Evolutionary conservation across 768 basidiomycete genomes (phyloP), one percentile per base, ranked within the genome.

Genomic region (Cyclocybe cylindracea): DNA sequence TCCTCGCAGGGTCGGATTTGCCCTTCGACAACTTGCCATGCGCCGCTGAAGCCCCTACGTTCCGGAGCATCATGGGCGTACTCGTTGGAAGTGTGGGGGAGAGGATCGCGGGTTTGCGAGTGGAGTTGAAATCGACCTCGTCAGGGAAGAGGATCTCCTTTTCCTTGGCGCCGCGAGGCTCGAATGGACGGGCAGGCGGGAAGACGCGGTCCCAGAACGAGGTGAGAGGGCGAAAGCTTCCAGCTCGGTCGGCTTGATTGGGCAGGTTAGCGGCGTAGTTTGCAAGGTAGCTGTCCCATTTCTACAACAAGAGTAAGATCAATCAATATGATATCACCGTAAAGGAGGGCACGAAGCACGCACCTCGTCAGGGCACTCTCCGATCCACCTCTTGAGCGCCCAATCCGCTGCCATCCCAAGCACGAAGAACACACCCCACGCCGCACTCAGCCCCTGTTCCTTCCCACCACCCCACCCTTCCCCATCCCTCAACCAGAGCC

Each of bases 351-450:
- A n/a, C n/a, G n/a, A n/a, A 38, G 5, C 32, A 65, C 72, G 24
- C 52, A 83, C 84, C 78, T 87, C 78, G 58, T 87, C 86, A 10
- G 86, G 86, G 66, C 82, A 83, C 58, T 86, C 85, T 16, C 86
- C 87, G 29, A 85, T 71, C 68, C 74, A 77, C 45, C 66, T 63
- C 31, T 70, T 68, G 39, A 87, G 66, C n/a, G 76, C 70, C 79
- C 79, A 87, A 60, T 89, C 86, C 14, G 61, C 66, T 0, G 61
- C 66, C 8, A 74, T 68, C 1, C 87, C 87, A 9, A 68, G 36
- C 10, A 65, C 58, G 11, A 83, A 62, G 44, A 87, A 74, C 29
- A 86, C 61, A 50, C 77, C 80, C 61, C 74, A 85, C 7, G 75
- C 78, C 3, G 82, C 82, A 55, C 76, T 83, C 18, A 87, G 69